Conservation (phyloP, 306 rosid genomes). For the Cucurbita maxima region DNA sequence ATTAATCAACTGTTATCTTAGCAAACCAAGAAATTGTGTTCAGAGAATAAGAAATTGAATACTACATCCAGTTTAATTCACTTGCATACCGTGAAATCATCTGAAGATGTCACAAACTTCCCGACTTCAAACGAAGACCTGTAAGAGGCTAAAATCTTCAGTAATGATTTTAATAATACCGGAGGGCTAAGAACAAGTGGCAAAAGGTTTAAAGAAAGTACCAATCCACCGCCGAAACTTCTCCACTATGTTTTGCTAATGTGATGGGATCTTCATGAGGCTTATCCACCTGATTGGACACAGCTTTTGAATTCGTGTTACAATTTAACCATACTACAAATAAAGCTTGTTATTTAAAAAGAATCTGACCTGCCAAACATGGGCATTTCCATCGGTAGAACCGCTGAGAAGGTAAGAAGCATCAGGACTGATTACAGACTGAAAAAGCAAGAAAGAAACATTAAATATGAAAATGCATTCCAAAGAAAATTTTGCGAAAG, state of each 20-base stretch:
- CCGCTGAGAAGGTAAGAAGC: conserved; percentile 67
- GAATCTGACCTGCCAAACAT: conserved; percentile 67
- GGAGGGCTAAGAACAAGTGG: not conserved
- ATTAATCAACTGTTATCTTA: not conserved
- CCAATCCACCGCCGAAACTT: conserved; percentile 91
- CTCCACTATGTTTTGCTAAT: conserved; percentile 57
- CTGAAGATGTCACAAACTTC: conserved; percentile 73
- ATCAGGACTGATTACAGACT: conserved; percentile 85
- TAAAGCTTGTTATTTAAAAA: not conserved
- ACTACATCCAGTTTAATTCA: not conserved
- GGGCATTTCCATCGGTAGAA: conserved; percentile 74
- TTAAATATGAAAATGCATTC: conserved; percentile 5
- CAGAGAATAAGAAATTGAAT: not conserved
- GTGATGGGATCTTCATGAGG: conserved; percentile 36
- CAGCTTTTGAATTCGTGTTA: conserved; percentile 4
- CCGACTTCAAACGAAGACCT: conserved; percentile 70
- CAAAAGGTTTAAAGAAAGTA: conserved; percentile 17
- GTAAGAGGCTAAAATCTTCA: not conserved
- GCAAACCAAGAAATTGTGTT: not conserved
- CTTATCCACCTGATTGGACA: conserved; percentile 52
- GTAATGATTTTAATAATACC: not conserved
- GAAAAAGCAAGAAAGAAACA: conserved; percentile 19
- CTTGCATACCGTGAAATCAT: conserved; percentile 67
- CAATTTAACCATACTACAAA: not conserved
- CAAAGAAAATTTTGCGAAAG: not conserved